These are phyloP conservation scores for Citrus sinensis DNA, from an alignment of 345 rosid species.

Conservation along the genomic window DVS_A1.0 CM039161.1:1888001-1888500, in stretches of 20 bases:
- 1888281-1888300: conserved; percentile 22
- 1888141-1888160: conserved; percentile 8
- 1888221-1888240: conserved; percentile 24
- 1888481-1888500: conserved; percentile 14
- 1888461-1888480: conserved; percentile 16
- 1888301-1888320: conserved; percentile 26
- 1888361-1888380: conserved; percentile 6
- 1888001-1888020: not conserved
- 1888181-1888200: conserved; percentile 16
- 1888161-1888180: conserved; percentile 25
- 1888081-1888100: conserved; percentile 21
- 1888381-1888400: conserved; percentile 20
- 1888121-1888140: conserved; percentile 30
- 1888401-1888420: conserved; percentile 26
- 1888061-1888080: conserved; percentile 11
- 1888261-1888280: conserved; percentile 13
- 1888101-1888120: conserved; percentile 24
- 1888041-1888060: not conserved
- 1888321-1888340: conserved; percentile 18
- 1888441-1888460: conserved; percentile 25
- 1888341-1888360: conserved; percentile 9
- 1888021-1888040: conserved; percentile 5
- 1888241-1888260: conserved; percentile 20
- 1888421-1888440: conserved; percentile 9
- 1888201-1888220: conserved; percentile 21